A percentile compares a stretch with the other conserved stretches of the same genome.
phyloP scores from a whole-genome alignment of 352 stramenopile genomes.

The Phytopythium helicoides region DNA sequence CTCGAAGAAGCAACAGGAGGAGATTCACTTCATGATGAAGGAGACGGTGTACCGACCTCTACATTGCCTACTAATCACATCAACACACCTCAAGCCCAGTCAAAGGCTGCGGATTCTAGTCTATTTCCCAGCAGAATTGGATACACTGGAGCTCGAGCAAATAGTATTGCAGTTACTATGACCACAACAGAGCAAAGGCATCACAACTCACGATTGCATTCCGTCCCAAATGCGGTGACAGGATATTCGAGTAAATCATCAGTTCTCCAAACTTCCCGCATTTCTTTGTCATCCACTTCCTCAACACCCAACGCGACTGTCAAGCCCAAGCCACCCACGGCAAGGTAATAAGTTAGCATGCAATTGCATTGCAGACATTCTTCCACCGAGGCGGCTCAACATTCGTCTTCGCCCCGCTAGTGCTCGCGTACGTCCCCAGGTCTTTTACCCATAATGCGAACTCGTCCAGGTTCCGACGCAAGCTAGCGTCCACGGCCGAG shows the following conservation, averaged over 20 bases:
- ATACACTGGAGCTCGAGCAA: neutral
- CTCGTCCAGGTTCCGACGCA: slow-evolving; percentile 64
- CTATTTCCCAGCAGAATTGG: neutral
- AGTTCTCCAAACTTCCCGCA: no score
- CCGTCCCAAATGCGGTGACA: neutral
- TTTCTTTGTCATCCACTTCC: neutral
- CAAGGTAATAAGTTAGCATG: slow-evolving; percentile 31
- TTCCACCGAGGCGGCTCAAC: slow-evolving; percentile 74
- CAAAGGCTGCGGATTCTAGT: neutral
- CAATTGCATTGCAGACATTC: slow-evolving; percentile 57
- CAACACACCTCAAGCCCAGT: neutral
- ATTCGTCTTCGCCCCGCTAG: slow-evolving; percentile 42
- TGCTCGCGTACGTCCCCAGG: slow-evolving; percentile 68
- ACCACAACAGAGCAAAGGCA: neutral
- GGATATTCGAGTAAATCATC: neutral
- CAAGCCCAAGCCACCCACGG: slow-evolving; percentile 1
- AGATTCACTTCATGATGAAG: neutral
- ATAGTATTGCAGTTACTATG: neutral
- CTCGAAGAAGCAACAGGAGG: neutral
- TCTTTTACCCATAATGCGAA: slow-evolving; percentile 80
- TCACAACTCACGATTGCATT: neutral
- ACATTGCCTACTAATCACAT: neutral
- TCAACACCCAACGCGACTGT: neutral
- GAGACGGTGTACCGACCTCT: neutral
- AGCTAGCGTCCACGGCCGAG: slow-evolving; percentile 37